A percentile compares a stretch with the other conserved stretches of the same genome.
Conservation (phyloP, 176 grass and related monocot genomes). For the Otatea glauca region DNA sequence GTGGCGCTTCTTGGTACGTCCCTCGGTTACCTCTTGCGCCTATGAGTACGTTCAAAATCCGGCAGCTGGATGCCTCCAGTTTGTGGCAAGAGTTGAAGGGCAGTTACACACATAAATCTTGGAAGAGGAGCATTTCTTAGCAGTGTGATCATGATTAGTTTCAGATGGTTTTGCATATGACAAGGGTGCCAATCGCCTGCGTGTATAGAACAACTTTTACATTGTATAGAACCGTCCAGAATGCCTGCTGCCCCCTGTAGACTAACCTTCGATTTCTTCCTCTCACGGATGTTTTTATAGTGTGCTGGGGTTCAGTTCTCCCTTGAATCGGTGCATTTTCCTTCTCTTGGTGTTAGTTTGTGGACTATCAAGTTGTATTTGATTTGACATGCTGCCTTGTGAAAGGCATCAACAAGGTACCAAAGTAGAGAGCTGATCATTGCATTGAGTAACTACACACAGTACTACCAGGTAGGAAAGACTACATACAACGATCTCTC, state of each 20-base stretch:
- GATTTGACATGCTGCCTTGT: background rate
- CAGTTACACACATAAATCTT: conserved; percentile 13
- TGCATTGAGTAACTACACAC: background rate
- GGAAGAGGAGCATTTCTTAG: conserved; percentile 16
- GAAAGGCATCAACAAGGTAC: background rate
- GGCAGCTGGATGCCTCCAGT: conserved; percentile 2
- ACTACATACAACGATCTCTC: background rate
- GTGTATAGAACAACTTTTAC: conserved; percentile 54
- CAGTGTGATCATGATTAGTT: conserved; percentile 14
- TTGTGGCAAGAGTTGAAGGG: conserved; percentile 23
- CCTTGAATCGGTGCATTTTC: background rate
- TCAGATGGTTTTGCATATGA: conserved; percentile 53
- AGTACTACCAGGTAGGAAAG: background rate
- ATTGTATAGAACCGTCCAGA: conserved; percentile 55
- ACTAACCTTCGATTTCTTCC: conserved; percentile 29
- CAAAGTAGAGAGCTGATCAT: background rate
- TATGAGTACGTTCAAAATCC: conserved; percentile 47
- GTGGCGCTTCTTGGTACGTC: conserved; percentile 70
- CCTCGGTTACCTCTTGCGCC: conserved; percentile 71
- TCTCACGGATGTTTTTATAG: background rate
- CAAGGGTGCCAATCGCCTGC: conserved; percentile 18
- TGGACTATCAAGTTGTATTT: background rate
- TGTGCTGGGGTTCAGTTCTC: conserved; percentile 25
- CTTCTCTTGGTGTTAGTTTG: background rate
- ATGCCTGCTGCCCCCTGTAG: conserved; percentile 36